A percentile compares a stretch with the other conserved stretches of the same genome.
phyloP scores from a whole-genome alignment of 164 flowering plant genomes.

The Taxillus chinensis region DNA sequence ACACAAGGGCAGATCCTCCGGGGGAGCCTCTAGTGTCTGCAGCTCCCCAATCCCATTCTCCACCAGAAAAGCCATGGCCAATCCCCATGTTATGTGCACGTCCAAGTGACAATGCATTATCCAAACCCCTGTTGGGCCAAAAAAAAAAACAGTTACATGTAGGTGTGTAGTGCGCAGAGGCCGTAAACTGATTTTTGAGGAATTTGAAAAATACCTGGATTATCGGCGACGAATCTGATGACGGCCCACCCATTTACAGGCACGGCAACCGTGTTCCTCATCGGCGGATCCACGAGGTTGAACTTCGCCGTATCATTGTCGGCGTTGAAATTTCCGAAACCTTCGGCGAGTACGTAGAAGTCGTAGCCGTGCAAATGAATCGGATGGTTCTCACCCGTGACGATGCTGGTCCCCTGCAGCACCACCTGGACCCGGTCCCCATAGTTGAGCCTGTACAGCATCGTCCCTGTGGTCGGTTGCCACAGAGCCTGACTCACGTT shows the following conservation, averaged over 20 bases:
- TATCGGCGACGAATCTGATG: conserved; percentile 75
- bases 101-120: conserved; percentile 85
- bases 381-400: conserved; percentile 71
- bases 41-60: conserved; percentile 53
- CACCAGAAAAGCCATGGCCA: conserved; percentile 70
- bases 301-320: conserved; percentile 46
- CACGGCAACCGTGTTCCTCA: conserved; percentile 63
- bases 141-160: no score
- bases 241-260: conserved; percentile 81
- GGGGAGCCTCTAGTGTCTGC: conserved; percentile 50
- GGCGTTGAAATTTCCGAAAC: conserved; percentile 68
- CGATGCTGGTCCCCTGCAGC: conserved; percentile 61
- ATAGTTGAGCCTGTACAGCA: conserved; percentile 47
- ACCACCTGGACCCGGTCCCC: conserved; percentile 68
- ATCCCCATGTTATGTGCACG: conserved; percentile 69
- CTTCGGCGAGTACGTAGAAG: conserved; percentile 67
- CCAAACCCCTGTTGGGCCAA: conserved; percentile 50
- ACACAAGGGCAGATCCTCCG: conserved; percentile 44
- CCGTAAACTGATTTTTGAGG: no score
- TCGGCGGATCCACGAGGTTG: conserved; percentile 72
- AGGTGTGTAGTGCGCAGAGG: no score
- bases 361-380: conserved; percentile 84
- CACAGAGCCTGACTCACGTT: conserved; percentile 59
- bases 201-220: conserved; percentile 45
- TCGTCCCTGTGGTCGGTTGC: conserved; percentile 57